A percentile compares a stretch with the other conserved stretches of the same genome.
Evolutionary conservation across 208 protist species (phyloP).

Genomic region (Trypanosoma cruzi): DNA sequence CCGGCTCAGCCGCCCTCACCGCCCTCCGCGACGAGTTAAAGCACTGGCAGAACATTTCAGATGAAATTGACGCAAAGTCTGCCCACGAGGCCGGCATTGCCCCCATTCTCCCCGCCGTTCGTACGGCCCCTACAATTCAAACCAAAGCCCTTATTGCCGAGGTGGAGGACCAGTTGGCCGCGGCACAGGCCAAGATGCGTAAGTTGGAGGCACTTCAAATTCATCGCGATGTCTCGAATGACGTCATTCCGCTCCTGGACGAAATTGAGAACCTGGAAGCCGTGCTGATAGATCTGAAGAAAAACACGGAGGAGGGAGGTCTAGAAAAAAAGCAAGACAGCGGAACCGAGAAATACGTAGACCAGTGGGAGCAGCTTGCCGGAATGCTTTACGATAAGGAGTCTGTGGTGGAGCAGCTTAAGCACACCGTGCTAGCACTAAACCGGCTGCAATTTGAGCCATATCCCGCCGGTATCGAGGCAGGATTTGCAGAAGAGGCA

Average conservation of each 20-base stretch:
- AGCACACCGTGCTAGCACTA: slow-evolving; percentile 64
- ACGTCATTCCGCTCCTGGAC: slow-evolving; percentile 75
- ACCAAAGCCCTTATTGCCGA: slow-evolving; percentile 53
- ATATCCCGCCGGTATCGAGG: slow-evolving; percentile 77
- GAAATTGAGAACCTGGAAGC: slow-evolving; percentile 67
- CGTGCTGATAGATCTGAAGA: slow-evolving; percentile 52
- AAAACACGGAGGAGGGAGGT: slow-evolving; percentile 4
- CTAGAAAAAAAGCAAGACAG: slow-evolving; percentile 11
- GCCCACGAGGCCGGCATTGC: slow-evolving; percentile 82
- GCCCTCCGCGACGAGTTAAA: slow-evolving; percentile 70
- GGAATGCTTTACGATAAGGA: slow-evolving; percentile 80
- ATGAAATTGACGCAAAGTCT: slow-evolving; percentile 68
- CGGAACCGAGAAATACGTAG: slow-evolving; percentile 47
- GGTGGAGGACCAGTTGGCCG: slow-evolving; percentile 54
- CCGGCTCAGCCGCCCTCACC: slow-evolving; percentile 56
- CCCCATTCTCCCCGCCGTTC: slow-evolving; percentile 34
- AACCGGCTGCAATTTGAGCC: slow-evolving; percentile 87
- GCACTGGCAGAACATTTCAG: slow-evolving; percentile 68
- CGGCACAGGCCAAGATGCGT: slow-evolving; percentile 50
- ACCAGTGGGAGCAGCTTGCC: slow-evolving; percentile 79
- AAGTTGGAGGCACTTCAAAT: slow-evolving; percentile 69
- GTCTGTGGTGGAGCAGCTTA: slow-evolving; percentile 62
- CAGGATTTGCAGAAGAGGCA: slow-evolving; percentile 66
- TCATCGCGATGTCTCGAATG: slow-evolving; percentile 71
- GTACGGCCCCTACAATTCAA: slow-evolving; percentile 20